Evolutionary conservation across 2,329 filamentous ascomycete species (phyloP).

Genomic region (Penicillium sp.): DNA sequence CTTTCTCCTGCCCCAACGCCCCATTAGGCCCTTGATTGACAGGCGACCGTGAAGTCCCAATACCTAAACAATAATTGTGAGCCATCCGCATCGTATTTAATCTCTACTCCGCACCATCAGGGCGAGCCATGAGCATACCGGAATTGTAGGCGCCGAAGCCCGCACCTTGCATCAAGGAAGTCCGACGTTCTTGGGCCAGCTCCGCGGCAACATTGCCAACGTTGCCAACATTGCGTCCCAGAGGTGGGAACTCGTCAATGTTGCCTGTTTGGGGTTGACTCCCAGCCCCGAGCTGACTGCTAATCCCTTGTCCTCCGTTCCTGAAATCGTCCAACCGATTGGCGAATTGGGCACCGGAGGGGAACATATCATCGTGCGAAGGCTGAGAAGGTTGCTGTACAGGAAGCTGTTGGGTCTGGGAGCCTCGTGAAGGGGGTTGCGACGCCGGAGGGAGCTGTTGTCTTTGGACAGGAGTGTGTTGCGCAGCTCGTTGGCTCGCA

Average conservation of each 20-base stretch:
- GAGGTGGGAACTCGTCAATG: slow-evolving; percentile 63
- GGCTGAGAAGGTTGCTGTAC: slow-evolving; percentile 49
- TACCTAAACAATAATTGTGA: slow-evolving; percentile 31
- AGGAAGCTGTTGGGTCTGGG: slow-evolving; percentile 45
- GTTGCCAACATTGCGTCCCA: slow-evolving; percentile 49
- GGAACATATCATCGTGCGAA: slow-evolving; percentile 51
- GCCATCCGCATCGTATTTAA: slow-evolving; percentile 6
- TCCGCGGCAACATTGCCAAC: slow-evolving; percentile 51
- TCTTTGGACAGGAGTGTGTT: slow-evolving; percentile 57
- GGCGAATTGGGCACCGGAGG: slow-evolving; percentile 53
- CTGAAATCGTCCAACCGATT: slow-evolving; percentile 58
- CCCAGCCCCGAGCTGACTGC: slow-evolving; percentile 53
- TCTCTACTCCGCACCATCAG: slow-evolving; percentile 31
- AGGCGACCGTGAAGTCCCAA: slow-evolving; percentile 45
- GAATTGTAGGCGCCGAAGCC: slow-evolving; percentile 46
- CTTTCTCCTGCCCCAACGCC: slow-evolving; percentile 46
- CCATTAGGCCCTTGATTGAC: slow-evolving; percentile 48
- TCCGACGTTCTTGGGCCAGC: slow-evolving; percentile 53
- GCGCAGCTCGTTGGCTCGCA: slow-evolving; percentile 55
- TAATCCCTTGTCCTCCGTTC: slow-evolving; percentile 58
- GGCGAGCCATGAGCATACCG: slow-evolving; percentile 35
- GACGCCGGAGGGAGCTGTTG: slow-evolving; percentile 50
- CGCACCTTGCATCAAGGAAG: slow-evolving; percentile 54
- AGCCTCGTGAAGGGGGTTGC: slow-evolving; percentile 44
- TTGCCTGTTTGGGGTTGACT: slow-evolving; percentile 58